Evolutionary conservation across 2,329 filamentous ascomycete species (phyloP).

Genomic region (Phyllosticta paracitricarpa): DNA sequence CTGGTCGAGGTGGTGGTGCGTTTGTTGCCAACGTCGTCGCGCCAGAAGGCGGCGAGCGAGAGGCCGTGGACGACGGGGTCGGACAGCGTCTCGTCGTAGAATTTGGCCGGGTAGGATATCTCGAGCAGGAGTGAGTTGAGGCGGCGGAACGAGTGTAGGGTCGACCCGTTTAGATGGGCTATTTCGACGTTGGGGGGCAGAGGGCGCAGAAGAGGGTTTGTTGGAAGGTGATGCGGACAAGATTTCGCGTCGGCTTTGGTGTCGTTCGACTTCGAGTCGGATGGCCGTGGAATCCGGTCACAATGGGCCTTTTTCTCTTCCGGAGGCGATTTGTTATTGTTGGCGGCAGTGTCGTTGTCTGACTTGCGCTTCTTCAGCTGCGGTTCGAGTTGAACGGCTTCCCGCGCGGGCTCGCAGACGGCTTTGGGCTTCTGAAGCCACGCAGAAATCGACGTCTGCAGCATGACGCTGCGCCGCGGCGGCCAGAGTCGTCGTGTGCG

Average conservation of each 20-base stretch:
- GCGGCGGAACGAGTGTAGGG: slow-evolving; percentile 46
- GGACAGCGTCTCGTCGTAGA: slow-evolving; percentile 50
- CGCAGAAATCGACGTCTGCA: slow-evolving; percentile 36
- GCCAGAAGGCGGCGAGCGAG: slow-evolving; percentile 51
- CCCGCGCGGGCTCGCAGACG: slow-evolving; percentile 11
- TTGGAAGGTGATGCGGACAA: neutral
- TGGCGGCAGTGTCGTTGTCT: neutral
- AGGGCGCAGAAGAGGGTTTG: slow-evolving; percentile 16
- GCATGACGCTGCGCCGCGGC: slow-evolving; percentile 19
- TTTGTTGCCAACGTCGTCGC: slow-evolving; percentile 22
- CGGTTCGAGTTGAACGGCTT: slow-evolving; percentile 1
- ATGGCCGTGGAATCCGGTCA: neutral
- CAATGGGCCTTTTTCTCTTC: neutral
- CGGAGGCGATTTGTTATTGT: neutral
- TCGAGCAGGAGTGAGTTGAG: slow-evolving; percentile 50
- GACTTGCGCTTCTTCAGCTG: neutral
- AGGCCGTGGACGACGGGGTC: slow-evolving; percentile 43
- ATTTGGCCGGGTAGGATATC: slow-evolving; percentile 50
- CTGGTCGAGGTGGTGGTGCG: neutral
- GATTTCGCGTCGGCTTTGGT: neutral
- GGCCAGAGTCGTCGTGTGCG: neutral
- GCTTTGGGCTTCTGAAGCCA: slow-evolving; percentile 38
- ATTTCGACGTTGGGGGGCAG: slow-evolving; percentile 43
- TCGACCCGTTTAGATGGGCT: slow-evolving; percentile 40
- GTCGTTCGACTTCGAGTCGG: neutral